phyloP scores from a whole-genome alignment of 345 rosid species.

The Angophora floribunda region DNA sequence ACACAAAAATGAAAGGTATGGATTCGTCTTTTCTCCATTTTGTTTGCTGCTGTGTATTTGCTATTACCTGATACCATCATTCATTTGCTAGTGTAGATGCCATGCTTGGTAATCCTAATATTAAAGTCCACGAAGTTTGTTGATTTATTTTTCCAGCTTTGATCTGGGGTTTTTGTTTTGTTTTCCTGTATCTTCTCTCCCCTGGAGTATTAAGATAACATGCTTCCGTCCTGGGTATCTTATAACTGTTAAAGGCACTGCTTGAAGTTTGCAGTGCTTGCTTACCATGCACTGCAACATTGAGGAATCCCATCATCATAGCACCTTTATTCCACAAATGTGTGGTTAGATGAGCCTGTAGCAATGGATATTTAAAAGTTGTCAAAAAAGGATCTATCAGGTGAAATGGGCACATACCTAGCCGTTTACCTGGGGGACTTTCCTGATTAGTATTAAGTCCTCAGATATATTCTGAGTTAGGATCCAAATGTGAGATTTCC shows the following conservation, averaged over 20 bases:
- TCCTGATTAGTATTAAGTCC: neutral
- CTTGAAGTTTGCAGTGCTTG: neutral
- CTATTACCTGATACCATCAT: neutral
- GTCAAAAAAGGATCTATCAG: neutral
- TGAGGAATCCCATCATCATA: neutral
- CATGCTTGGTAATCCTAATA: neutral
- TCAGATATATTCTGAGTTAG: neutral
- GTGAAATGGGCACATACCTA: neutral
- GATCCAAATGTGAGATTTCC: neutral
- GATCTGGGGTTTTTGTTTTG: neutral
- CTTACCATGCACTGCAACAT: neutral
- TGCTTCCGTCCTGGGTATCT: neutral
- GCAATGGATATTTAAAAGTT: neutral
- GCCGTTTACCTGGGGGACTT: neutral
- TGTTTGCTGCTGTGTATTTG: neutral
- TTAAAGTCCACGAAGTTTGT: neutral
- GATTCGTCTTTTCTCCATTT: neutral
- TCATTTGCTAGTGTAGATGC: neutral
- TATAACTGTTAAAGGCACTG: neutral
- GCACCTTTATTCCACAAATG: neutral
- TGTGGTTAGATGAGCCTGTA: neutral
- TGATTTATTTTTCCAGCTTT: neutral
- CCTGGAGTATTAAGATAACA: neutral
- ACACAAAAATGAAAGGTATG: conserved; percentile 72
- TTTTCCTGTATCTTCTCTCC: neutral